phyloP scores from a whole-genome alignment of 2,329 filamentous ascomycete species.

The Phaeosphaeria sp. region DNA sequence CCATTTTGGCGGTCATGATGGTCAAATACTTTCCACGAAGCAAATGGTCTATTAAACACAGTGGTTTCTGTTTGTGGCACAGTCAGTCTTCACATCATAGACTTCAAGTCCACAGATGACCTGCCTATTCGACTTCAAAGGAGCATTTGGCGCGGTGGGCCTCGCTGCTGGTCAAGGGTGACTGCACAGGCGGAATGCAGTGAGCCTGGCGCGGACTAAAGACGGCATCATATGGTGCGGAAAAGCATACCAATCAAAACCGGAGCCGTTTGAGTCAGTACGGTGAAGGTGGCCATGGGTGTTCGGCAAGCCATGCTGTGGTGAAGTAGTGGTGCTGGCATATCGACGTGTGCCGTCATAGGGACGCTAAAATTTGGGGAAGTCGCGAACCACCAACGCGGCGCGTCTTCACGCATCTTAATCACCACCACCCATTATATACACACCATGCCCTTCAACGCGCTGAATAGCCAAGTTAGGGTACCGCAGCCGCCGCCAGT shows the following conservation, averaged over 20 bases:
- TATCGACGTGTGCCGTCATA: background rate
- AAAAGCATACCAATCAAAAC: background rate
- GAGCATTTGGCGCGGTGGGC: background rate
- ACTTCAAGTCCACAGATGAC: background rate
- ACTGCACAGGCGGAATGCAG: background rate
- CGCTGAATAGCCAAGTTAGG: conserved; percentile 24
- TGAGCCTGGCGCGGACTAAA: background rate
- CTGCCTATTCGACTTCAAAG: background rate
- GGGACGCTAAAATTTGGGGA: background rate
- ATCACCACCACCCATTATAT: too few relatives aligned
- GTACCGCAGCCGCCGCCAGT: conserved; percentile 11
- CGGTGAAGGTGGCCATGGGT: background rate
- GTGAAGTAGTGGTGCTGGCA: background rate
- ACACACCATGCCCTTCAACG: conserved; percentile 29
- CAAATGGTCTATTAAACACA: background rate
- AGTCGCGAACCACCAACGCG: conserved; percentile 17
- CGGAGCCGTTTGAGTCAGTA: background rate
- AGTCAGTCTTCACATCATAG: background rate
- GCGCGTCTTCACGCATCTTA: conserved; percentile 17
- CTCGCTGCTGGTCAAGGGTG: background rate
- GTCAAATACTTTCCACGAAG: background rate
- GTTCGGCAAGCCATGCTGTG: background rate
- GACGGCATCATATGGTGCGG: background rate
- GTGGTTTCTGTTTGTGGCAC: background rate
- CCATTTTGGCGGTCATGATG: background rate